A percentile compares a stretch with the other conserved stretches of the same genome.
phyloP scores from a whole-genome alignment of 495 filamentous ascomycete species.

The Sordaria brevicollis region DNA sequence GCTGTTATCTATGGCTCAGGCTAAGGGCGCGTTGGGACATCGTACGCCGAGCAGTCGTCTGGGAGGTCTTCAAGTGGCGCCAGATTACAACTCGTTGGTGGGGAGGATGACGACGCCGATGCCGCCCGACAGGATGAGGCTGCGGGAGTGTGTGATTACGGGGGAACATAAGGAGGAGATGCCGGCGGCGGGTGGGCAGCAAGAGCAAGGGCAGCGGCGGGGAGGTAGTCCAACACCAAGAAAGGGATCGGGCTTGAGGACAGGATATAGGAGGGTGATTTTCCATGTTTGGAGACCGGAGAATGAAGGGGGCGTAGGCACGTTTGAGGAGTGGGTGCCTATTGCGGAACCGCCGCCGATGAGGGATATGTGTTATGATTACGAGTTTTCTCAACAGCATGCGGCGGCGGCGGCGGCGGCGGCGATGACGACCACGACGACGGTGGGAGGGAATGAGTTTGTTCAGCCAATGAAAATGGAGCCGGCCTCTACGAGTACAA shows the following conservation, averaged over 20 bases:
- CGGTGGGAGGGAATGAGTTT: neutral
- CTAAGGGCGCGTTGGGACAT: neutral
- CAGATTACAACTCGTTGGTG: neutral
- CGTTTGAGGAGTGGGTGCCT: neutral
- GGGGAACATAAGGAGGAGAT: neutral
- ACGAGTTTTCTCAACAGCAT: neutral
- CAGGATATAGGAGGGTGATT: neutral
- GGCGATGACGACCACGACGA: no score
- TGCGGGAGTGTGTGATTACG: neutral
- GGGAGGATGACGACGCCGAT: neutral
- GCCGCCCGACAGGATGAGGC: neutral
- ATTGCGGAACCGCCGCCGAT: neutral
- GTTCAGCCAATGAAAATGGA: neutral
- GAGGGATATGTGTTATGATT: neutral
- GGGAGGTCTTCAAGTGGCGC: neutral
- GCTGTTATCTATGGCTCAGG: neutral
- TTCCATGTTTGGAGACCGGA: neutral
- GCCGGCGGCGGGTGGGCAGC: neutral
- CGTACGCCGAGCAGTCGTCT: no score
- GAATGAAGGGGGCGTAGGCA: neutral
- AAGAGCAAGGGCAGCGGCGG: no score
- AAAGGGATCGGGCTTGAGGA: neutral
- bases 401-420: neutral
- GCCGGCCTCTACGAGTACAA: no score
- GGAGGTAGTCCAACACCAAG: no score